Conservation (phyloP, 2,329 filamentous ascomycete species). For the Ceratocystis cubensis region DNA sequence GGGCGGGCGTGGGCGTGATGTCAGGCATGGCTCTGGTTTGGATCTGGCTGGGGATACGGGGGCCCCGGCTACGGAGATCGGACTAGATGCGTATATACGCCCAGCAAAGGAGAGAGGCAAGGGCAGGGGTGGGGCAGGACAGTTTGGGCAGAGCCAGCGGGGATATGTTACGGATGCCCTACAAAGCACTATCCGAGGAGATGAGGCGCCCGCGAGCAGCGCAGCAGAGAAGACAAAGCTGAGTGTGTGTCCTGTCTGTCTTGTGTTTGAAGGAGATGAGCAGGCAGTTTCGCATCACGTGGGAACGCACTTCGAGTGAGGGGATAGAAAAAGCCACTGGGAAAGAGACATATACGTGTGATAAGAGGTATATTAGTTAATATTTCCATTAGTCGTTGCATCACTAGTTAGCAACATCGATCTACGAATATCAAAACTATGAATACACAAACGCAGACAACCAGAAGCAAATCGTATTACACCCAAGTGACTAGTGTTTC, state of each 20-base stretch:
- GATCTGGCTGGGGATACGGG: conserved; percentile 23
- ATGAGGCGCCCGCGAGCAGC: not conserved
- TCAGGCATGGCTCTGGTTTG: conserved; percentile 28
- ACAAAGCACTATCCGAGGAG: not conserved
- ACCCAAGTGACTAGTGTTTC: not conserved
- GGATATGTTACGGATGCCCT: not conserved
- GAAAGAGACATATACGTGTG: not conserved
- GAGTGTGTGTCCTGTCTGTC: conserved; percentile 51
- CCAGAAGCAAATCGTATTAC: not conserved
- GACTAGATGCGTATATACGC: conserved; percentile 41
- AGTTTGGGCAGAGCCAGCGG: not conserved
- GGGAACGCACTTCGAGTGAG: conserved; percentile 38
- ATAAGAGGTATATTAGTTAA: not conserved
- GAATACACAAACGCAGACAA: not conserved
- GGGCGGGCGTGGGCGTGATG: conserved; percentile 30
- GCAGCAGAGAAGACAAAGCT: conserved; percentile 3
- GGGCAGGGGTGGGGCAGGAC: not conserved
- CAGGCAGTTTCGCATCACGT: conserved; percentile 56
- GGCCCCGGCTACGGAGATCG: conserved; percentile 31
- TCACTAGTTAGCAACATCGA: not conserved
- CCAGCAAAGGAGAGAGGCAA: conserved; percentile 25
- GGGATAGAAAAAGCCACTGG: not conserved
- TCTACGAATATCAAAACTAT: not conserved
- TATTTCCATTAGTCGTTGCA: not conserved
- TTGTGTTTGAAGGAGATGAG: conserved; percentile 54